Base-by-base conservation (phyloP, 2,329 filamentous ascomycete genomes). In the Ascochyta pisi region DNA sequence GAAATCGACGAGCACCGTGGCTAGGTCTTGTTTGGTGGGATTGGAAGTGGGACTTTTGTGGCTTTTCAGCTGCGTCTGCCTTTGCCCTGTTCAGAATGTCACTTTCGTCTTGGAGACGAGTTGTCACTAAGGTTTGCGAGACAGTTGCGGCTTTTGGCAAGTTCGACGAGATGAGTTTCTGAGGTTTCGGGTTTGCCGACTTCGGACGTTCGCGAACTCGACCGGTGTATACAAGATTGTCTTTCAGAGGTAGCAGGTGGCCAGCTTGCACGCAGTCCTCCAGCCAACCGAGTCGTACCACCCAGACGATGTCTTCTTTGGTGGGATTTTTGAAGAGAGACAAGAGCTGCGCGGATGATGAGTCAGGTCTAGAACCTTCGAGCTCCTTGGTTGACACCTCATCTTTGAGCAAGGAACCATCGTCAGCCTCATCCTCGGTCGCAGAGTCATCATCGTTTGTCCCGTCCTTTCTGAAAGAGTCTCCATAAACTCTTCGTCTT, bases 261-360 rank as follows among this genome's bases (percentile, higher is more conserved):
- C 78, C 76, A 19, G 76, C 67, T 50, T 74, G 65, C 16, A 82
- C 60, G 29, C 81, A 86, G 16, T 78, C 73, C 3, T 79, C 66
- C 23, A 86, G 66, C 85, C 85, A 88, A 12, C 82, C 78, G 5
- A 84, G 61, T 56, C 77, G 83, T 38, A 86, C 65, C 2, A 87
- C 81, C 56, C 77, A 79, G 43, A 86, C 65, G 10, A 71, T 64
- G 31, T 78, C 72, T 4, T 68, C 63, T 22, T 19, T 34, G 13
- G 54, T 48, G 6, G 7, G 4, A 10, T 52, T 55, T 9, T 64
- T 51, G 40, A 73, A 73, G 13, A 69, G 24, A 37, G 54, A 53
- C 23, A 22, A 39, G 5, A 34, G 26, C 8, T 43, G 42, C 7
- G 42, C 5, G 12, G 38, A 27, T 43, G 22, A 3, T 5, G 38